These are phyloP conservation scores for Theobroma grandiflorum DNA, from an alignment of 441 rosid genomes.

Conservation along the genomic window DNA sequence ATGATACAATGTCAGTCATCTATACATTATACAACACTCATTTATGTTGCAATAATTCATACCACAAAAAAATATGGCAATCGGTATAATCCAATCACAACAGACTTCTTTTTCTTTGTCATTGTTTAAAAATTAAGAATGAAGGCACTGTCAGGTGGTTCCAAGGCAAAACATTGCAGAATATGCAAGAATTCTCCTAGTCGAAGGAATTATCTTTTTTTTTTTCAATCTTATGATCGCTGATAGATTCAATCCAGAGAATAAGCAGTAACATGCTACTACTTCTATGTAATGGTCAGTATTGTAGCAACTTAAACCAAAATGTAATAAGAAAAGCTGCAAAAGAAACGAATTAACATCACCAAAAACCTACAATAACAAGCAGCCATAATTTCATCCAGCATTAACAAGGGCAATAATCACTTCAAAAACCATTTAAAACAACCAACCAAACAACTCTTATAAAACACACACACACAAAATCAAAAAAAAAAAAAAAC, in stretches of 20 bases:
- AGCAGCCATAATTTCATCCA: neutral
- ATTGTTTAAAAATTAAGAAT: neutral
- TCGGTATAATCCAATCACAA: neutral
- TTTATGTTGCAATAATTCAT: neutral
- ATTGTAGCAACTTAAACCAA: neutral
- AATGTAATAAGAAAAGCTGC: neutral
- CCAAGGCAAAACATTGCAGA: neutral
- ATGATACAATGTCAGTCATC: neutral
- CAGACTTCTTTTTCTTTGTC: neutral
- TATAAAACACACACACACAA: neutral
- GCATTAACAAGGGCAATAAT: neutral
- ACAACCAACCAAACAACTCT: neutral
- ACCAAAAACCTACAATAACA: neutral
- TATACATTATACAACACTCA: neutral
- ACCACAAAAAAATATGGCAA: neutral
- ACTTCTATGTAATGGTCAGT: neutral
- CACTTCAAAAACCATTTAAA: neutral
- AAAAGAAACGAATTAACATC: neutral
- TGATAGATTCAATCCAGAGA: neutral
- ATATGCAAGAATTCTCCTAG: neutral
- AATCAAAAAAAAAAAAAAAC: too few species aligned
- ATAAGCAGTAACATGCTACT: neutral
- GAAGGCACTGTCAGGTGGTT: neutral
- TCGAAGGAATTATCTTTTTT: neutral
- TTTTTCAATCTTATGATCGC: neutral